Evolutionary conservation across 495 filamentous ascomycete species (phyloP).

Genomic region (Neurospora sp.): DNA sequence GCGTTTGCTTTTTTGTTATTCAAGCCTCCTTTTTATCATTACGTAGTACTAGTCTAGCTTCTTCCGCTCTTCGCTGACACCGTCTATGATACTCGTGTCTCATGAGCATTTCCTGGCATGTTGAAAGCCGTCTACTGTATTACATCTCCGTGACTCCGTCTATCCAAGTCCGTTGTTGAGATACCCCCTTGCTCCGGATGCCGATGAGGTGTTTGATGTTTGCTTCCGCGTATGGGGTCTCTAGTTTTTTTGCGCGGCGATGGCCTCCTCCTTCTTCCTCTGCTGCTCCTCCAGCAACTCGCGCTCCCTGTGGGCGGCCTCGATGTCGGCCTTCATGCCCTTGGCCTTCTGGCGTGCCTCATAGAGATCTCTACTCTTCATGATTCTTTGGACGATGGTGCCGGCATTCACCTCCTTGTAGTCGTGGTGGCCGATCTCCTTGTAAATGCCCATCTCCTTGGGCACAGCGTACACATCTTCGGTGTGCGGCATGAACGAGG

Average conservation of each 20-base stretch:
- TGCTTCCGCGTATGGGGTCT: not conserved
- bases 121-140: slow-evolving; percentile 7
- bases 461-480: slow-evolving; percentile 79
- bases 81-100: not conserved
- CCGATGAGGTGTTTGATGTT: not conserved
- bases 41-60: slow-evolving; percentile 6
- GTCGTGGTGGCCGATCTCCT: slow-evolving; percentile 57
- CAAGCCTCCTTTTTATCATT: not conserved
- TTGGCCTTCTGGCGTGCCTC: slow-evolving; percentile 86
- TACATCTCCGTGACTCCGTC: not conserved
- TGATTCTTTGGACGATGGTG: slow-evolving; percentile 81
- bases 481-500: slow-evolving; percentile 75
- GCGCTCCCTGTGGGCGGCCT: slow-evolving; percentile 46
- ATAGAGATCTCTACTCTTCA: slow-evolving; percentile 73
- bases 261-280: slow-evolving; percentile 24
- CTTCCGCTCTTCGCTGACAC: not conserved
- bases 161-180: not conserved
- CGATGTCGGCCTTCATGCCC: slow-evolving; percentile 66
- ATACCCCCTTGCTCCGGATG: not conserved
- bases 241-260: slow-evolving; percentile 1
- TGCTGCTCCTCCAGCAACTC: slow-evolving; percentile 47
- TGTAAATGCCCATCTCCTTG: slow-evolving; percentile 69
- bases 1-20: slow-evolving; percentile 2
- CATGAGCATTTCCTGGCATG: slow-evolving; percentile 1
- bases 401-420: slow-evolving; percentile 85